Conservation (phyloP, 139 green algal species). For the Nannochloris sp. region DNA sequence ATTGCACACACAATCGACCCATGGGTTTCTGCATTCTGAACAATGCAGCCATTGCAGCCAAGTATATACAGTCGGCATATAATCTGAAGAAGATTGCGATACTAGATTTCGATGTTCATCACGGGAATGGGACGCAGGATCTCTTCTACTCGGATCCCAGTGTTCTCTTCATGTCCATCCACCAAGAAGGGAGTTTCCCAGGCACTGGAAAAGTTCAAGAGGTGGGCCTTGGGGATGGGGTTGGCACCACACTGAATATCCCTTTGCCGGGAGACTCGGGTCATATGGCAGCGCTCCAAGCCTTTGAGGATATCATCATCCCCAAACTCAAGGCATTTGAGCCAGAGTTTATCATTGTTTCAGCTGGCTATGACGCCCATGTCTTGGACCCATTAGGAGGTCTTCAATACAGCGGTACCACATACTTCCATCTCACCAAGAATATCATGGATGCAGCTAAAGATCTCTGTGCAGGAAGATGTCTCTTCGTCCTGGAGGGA, state of each 20-base stretch:
- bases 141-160: constrained; percentile 63
- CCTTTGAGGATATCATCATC: constrained; percentile 61
- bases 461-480: constrained; percentile 52
- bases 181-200: constrained; percentile 46
- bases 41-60: constrained; percentile 59
- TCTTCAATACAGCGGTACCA: constrained; percentile 59
- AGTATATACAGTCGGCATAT: constrained; percentile 37
- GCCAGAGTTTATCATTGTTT: constrained; percentile 72
- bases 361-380: constrained; percentile 81
- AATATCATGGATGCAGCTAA: constrained; percentile 33
- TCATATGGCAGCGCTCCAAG: constrained; percentile 42
- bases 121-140: constrained; percentile 75
- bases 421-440: constrained; percentile 54
- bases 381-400: constrained; percentile 73
- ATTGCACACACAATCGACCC: constrained; percentile 39
- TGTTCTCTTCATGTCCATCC: constrained; percentile 77
- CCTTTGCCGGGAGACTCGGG: constrained; percentile 63
- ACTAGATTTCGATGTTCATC: constrained; percentile 85
- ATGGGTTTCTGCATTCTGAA: constrained; percentile 83
- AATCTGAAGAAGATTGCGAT: constrained; percentile 56
- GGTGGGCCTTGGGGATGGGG: constrained; percentile 49
- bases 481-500: constrained; percentile 82
- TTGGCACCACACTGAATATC: constrained; percentile 72
- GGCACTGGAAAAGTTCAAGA: constrained; percentile 60
- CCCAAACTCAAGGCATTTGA: constrained; percentile 60